These are phyloP conservation scores for Chamaecrista fasciculata DNA, from an alignment of 306 rosid species.

Conservation along the genomic window DNA sequence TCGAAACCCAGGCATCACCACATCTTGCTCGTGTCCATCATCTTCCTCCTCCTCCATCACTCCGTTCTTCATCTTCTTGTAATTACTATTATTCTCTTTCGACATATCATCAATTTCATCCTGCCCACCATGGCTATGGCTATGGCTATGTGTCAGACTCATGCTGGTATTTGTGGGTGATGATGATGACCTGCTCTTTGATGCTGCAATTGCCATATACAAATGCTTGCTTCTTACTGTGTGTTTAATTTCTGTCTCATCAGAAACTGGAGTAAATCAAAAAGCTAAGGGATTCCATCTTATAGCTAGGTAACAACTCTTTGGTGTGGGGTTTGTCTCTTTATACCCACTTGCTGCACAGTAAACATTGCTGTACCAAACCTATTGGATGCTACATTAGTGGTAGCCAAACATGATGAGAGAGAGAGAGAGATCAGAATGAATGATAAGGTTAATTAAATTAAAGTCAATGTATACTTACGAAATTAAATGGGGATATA, in stretches of 20 bases:
- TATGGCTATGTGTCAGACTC: slow-evolving; percentile 41
- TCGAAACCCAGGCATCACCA: slow-evolving; percentile 97
- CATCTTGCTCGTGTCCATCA: slow-evolving; percentile 79
- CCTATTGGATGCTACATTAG: slow-evolving; percentile 26
- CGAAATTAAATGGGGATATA: too few species aligned
- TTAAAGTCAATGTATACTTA: too few species aligned
- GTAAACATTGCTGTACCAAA: slow-evolving; percentile 20
- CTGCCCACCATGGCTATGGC: slow-evolving; percentile 30
- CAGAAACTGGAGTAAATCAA: background rate
- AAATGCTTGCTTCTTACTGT: too few species aligned
- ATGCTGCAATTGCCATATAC: slow-evolving; percentile 79
- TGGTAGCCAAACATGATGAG: slow-evolving; percentile 40
- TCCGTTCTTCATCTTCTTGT: background rate
- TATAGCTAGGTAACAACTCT: background rate
- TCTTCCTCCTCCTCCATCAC: background rate
- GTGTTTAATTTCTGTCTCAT: background rate
- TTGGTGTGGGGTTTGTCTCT: slow-evolving; percentile 17
- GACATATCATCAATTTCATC: slow-evolving; percentile 22
- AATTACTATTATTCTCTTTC: background rate
- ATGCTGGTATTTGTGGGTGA: slow-evolving; percentile 42
- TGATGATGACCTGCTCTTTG: slow-evolving; percentile 23
- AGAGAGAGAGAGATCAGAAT: slow-evolving; percentile 6
- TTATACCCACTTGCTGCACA: slow-evolving; percentile 24
- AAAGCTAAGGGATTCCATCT: too few species aligned
- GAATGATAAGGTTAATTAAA: too few species aligned